Evolutionary conservation across 2,329 filamentous ascomycete genomes (phyloP), one percentile per base, ranked within the genome.

Genomic region (Scortechinia acanthostroma): DNA sequence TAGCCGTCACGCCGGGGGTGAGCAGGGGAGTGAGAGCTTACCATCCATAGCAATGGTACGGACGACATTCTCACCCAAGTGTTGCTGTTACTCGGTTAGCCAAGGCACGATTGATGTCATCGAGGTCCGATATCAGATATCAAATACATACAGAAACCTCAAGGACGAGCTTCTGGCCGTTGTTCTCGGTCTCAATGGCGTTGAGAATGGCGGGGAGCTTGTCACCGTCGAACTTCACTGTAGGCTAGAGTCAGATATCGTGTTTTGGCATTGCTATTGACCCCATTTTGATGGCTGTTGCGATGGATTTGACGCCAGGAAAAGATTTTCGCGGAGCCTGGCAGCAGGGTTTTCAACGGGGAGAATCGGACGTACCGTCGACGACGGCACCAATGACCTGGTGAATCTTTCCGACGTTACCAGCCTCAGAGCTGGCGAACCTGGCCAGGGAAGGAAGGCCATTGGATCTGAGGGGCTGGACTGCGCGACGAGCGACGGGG

Each of bases 11-110:
- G 30, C 13, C n/a, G n/a, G n/a, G 21, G 0, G n/a, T 16, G 2
- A 42, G 28, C 15, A 28, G 25, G n/a, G 17, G 4, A 21, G 14
- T n/a, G 30, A 16, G 47, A 47, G 69, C 81, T 71, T 83, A 94
- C 91, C 93, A 75, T 98, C 93, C 93, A 98, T 98, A 74, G 93
- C 93, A 95, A 98, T 98, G 73, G 89, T 95, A 73, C 93, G 86
- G 70, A 98, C 93, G 67, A 96, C 88, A 79, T 89, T 95, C 80
- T 98, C 88, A 77, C 93, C 93, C 72, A 98, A 76, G 83, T 97
- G 93, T 96, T 98, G 93, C 90, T 96, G 60, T 56, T 49, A 44
- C 50, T n/a, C n/a, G n/a, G n/a, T n/a, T n/a, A n/a, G n/a, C n/a
- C n/a, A n/a, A 30, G 21, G 42, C 52, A 55, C 66, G 78, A 55